phyloP scores from a whole-genome alignment of 768 basidiomycete species.

The Baorangia bicolor region DNA sequence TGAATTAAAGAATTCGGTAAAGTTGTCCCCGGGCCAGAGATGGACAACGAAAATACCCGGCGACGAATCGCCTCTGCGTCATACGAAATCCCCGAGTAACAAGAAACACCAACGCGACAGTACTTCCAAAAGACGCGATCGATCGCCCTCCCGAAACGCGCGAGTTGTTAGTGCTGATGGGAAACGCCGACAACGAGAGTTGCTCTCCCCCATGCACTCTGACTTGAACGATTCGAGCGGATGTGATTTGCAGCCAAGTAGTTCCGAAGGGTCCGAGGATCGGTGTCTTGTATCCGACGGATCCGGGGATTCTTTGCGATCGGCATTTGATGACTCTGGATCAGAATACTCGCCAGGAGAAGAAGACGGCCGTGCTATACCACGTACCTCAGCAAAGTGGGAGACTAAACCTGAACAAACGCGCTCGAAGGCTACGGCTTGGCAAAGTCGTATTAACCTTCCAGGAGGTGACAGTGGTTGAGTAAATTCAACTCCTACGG shows the following conservation, averaged over 20 bases:
- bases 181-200: constrained; percentile 20
- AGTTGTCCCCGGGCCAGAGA: constrained; percentile 11
- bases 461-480: constrained; percentile 6
- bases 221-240: constrained; percentile 13
- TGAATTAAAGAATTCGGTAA: constrained; percentile 12
- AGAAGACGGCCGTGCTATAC: constrained; percentile 9
- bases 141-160: constrained; percentile 4
- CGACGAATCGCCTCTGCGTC: constrained; percentile 3
- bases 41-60: constrained; percentile 11
- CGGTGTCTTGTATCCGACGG: constrained; percentile 15
- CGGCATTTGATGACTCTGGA: constrained; percentile 26
- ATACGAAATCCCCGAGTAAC: constrained; percentile 2
- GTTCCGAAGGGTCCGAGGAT: constrained; percentile 13
- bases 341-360: constrained; percentile 33
- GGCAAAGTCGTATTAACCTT: constrained; percentile 4
- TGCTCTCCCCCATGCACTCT: constrained; percentile 10
- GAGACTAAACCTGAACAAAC: constrained; percentile 10
- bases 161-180: constrained; percentile 8
- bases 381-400: background rate
- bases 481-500: background rate
- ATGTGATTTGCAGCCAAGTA: constrained; percentile 19
- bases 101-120: constrained; percentile 11
- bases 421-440: background rate
- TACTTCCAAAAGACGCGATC: constrained; percentile 12
- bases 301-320: constrained; percentile 22